Percentiles rank a stretch among this genome's conserved stretches.
Conservation (phyloP, 257 asterid species). For the Solanum lycopersicoides region DNA sequence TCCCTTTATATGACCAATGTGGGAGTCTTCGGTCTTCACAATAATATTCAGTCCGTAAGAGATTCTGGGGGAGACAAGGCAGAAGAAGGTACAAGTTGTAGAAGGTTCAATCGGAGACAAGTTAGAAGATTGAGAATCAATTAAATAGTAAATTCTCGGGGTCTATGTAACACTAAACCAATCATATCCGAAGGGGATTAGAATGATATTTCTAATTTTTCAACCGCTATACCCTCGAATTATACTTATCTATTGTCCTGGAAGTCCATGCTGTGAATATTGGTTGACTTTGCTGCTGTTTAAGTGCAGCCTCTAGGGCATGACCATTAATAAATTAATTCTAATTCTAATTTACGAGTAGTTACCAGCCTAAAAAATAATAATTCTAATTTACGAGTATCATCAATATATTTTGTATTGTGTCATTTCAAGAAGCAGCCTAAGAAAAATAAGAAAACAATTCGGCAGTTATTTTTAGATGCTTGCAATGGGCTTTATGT, state of each 20-base stretch:
- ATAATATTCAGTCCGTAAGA: neutral
- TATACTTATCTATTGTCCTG: neutral
- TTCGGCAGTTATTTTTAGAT: neutral
- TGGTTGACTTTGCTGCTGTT: neutral
- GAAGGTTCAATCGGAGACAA: neutral
- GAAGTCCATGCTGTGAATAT: neutral
- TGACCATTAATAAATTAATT: neutral
- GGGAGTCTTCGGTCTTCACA: neutral
- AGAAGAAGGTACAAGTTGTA: neutral
- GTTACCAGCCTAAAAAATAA: neutral
- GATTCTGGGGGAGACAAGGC: neutral
- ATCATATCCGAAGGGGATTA: neutral
- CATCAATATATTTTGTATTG: neutral
- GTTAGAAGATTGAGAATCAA: neutral
- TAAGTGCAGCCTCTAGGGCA: neutral
- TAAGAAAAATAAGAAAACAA: neutral
- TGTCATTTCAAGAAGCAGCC: neutral
- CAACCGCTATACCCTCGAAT: neutral
- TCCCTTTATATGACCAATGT: neutral
- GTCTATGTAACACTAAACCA: neutral
- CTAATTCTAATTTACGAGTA: neutral
- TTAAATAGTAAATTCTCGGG: neutral
- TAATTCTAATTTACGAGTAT: neutral
- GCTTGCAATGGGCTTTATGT: neutral
- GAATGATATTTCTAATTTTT: neutral